Base-by-base conservation (phyloP, 306 rosid genomes). In the Fagus crenata region DNA sequence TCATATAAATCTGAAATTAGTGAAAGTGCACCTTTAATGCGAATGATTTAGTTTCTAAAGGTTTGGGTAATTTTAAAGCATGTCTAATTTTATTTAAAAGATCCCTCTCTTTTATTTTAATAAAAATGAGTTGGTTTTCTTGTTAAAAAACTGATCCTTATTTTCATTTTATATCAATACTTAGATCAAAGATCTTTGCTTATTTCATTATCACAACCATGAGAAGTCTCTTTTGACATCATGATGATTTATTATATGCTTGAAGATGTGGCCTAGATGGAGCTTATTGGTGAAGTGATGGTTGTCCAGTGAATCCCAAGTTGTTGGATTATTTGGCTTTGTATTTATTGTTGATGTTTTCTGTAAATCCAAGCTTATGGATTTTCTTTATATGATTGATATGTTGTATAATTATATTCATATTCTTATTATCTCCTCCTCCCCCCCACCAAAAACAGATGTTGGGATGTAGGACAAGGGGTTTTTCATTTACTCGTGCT, bases 401-500 rank as follows among this genome's bases (percentile, higher is more conserved):
- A 51, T 56, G 32, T 73, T 55, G 7, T 36, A 56, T 14, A 49
- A 60, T 64, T 51, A 18, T 41, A 65, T 65, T 49, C 54, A 56
- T 54, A 77, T 75, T 22, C 61, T 75, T 64, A 7, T 69, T 22
- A 72, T 64, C 51, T 46, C 72, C 72, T 69, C 41, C 73, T 68
- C 78, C 63, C 53, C 42, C 79, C 13, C 14, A 9, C 14, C 51
- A 9, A 46, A 46, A 46, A 71, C 90, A 92, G 97, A 95, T 95
- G 99, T 78, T 95, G 91, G 96, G 97, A 22, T 90, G 96, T 88
- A 76, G 67, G 77, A 81, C 88, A 37, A 90, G 97, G 85, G 97
- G 97, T 4, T 86, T 75, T 87, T 88, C 99, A 53, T 90, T 92
- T 81, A 92, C 97, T 9, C 97, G 99, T 53, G 97, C 97, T 78